Base-by-base conservation (phyloP, 2,329 filamentous ascomycete species). In the Ophiognomonia clavigignenti-juglandacearum region DNA sequence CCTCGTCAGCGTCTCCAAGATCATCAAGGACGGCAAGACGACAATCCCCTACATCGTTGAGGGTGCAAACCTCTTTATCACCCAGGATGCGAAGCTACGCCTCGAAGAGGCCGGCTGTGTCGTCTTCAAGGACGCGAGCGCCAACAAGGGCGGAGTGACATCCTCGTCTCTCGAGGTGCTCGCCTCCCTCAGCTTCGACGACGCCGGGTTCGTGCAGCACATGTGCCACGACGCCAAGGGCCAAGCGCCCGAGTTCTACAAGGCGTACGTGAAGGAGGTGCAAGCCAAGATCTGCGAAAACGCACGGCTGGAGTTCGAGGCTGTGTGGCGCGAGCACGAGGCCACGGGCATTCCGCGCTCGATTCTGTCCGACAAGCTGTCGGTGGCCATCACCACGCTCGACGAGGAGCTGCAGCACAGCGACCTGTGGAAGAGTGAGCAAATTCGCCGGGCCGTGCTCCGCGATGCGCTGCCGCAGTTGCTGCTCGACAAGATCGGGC, bases 101-200 rank as follows among this genome's bases (percentile, higher is more conserved):
- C 82, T 98, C 13, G 93, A 98, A 71, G 85, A 89, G 58, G 91
- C 92, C n/a, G 93, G 93, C 51, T 95, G 89, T 62, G 82, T 97
- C 59, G 70, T 98, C 34, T 96, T 90, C 83, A 98, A 98, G 73
- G 93, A 98, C 66, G 93, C 93, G 5, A 96, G 89, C 31, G 91
- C 92, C 47, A 98, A 98, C 80, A 98, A 98, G 77, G 93, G 93
- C 55, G 93, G 93, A 65, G 93, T 98, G 38, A 98, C 93, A 1
- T 96, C 90, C 1, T 97, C 93, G 0, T 97, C 93, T 1, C 83
- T 97, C 26, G 93, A 98, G 62, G 93, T 98, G 6, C 80, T 98
- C 20, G 93, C 93, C 7, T 93, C 90, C 13, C 77, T 98, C 48
- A 93, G 90, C 34, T 97, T 98, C 62, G 88, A 98, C 59, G 93